Percentiles rank a stretch among this genome's conserved stretches.
phyloP scores from a whole-genome alignment of 2,329 filamentous ascomycete genomes.

The Neocatenulostroma microsporum region DNA sequence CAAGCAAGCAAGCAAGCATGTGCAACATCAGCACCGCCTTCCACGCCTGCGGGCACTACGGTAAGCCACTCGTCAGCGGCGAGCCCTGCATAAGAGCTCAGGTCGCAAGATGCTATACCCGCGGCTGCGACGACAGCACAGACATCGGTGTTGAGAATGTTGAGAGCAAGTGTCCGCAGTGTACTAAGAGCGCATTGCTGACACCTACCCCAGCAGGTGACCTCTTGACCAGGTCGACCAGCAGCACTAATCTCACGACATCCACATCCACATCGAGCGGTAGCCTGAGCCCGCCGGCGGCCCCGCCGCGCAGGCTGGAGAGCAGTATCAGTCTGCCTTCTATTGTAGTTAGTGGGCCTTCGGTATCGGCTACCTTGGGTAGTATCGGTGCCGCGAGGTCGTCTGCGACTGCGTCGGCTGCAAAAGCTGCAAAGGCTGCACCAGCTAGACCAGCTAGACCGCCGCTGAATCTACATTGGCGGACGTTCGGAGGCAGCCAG shows the following conservation, averaged over 20 bases:
- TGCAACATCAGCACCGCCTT: conserved; percentile 10
- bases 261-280: neutral
- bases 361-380: too few relatives aligned
- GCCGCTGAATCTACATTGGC: conserved; percentile 6
- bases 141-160: conserved; percentile 9
- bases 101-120: conserved; percentile 1
- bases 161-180: neutral
- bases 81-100: conserved; percentile 11
- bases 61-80: conserved; percentile 1
- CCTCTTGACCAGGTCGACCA: too few relatives aligned
- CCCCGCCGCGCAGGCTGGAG: too few relatives aligned
- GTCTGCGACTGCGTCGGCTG: too few relatives aligned
- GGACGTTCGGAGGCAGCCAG: conserved; percentile 3
- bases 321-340: too few relatives aligned
- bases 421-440: too few relatives aligned
- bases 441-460: too few relatives aligned
- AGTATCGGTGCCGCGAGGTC: too few relatives aligned
- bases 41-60: conserved; percentile 12
- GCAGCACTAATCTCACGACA: too few relatives aligned
- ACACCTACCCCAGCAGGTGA: too few relatives aligned
- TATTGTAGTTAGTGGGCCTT: too few relatives aligned
- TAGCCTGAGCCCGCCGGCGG: neutral
- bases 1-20: too few relatives aligned
- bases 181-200: neutral
- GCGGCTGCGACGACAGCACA: conserved; percentile 4